Evolutionary conservation across 208 protist genomes (phyloP).

Genomic region (Acanthamoeba castellanii): DNA sequence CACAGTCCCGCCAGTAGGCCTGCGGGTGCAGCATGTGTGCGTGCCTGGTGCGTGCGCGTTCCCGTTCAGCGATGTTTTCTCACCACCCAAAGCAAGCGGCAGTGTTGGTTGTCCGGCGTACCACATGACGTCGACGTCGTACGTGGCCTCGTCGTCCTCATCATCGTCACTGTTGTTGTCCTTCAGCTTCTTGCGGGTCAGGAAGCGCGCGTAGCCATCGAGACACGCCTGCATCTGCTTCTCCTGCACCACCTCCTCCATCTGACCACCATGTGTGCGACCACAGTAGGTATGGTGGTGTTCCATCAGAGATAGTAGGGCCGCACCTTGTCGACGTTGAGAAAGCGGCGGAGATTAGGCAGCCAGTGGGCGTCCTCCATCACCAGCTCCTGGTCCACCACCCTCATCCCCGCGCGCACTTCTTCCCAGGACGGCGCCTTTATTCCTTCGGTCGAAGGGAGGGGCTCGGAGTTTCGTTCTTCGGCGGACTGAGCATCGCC

Average conservation of each 20-base stretch:
- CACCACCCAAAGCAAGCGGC: too few species aligned
- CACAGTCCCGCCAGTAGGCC: neutral
- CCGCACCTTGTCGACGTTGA: neutral
- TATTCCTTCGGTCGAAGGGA: neutral
- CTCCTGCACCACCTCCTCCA: neutral
- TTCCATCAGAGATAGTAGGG: too few species aligned
- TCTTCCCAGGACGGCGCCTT: neutral
- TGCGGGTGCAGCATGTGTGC: neutral
- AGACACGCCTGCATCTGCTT: slow-evolving; percentile 84
- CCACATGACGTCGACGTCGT: neutral
- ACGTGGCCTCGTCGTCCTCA: neutral
- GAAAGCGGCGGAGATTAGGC: neutral
- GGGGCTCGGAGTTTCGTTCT: neutral
- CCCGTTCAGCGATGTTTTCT: too few species aligned
- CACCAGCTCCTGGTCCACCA: neutral
- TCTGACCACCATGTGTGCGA: neutral
- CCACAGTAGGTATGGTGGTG: too few species aligned
- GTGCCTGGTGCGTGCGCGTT: too few species aligned
- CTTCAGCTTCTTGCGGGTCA: neutral
- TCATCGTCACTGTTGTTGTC: neutral
- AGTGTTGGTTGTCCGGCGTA: too few species aligned
- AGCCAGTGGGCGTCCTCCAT: neutral
- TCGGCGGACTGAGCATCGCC: neutral
- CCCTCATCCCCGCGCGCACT: neutral
- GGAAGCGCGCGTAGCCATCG: slow-evolving; percentile 91